Evolutionary conservation across 768 basidiomycete genomes (phyloP), one percentile per base, ranked within the genome.

Genomic region (Lentinula sp.): DNA sequence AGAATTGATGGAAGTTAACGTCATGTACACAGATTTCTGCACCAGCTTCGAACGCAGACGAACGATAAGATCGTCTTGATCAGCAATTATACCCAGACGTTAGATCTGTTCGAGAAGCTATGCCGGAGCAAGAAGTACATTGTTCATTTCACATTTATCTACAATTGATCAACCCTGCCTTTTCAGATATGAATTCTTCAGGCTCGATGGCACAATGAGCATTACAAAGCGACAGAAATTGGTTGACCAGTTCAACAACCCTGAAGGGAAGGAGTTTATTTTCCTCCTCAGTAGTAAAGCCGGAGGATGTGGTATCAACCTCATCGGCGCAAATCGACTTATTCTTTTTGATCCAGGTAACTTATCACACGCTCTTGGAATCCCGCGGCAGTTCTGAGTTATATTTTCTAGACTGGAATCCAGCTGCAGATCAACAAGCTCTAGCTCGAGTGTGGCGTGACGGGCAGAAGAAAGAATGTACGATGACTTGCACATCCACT

Each of bases 381-480:
- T 18, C 16, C 28, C 16, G 16, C 16, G 46, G 16, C 34, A 37
- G 43, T 34, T 23, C 34, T 10, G 50, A 53, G 40, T 16, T 39
- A 54, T 28, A 21, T 46, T 8, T 37, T 21, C n/a, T 62, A 95
- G 95, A 98, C 69, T 98, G 95, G 95, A 98, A 98, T 68, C 95
- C 95, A 28, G 96, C 96, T 9, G 93, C 95, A 31, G 96, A 99
- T 73, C 97, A 98, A 70, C 96, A 99, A 71, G 96, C 96, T 7
- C 80, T 99, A 5, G 96, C 96, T 48, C 93, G 96, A 71, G 96
- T 99, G 8, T 99, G 96, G 96, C 91, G 96, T 76, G 96, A 99
- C 69, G 96, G 96, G 0, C 96, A 98, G 73, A 99, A 97, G 85
- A 98, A 98, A 84, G 95, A 97, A 75, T 99, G 96, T 95, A 69